These are phyloP conservation scores for Penstemon eatonii DNA, from an alignment of 257 asterid genomes.

Conservation along the genomic window DNA sequence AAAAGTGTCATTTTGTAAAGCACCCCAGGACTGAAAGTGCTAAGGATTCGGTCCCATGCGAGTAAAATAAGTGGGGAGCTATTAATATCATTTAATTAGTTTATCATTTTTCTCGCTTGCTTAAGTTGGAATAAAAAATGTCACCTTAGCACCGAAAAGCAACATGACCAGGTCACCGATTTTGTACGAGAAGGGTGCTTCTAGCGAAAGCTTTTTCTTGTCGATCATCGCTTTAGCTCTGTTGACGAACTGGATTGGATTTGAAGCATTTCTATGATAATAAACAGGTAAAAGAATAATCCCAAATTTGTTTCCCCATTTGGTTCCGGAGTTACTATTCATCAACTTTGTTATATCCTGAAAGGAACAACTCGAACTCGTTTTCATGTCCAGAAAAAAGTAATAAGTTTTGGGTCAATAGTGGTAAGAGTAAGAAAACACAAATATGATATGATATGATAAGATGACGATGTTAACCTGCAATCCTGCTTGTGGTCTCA, in stretches of 20 bases:
- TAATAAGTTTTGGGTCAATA: not conserved
- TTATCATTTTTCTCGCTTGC: too few species aligned
- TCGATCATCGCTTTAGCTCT: conserved; percentile 77
- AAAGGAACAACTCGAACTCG: not conserved
- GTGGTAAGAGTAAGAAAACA: not conserved
- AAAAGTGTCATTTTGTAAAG: too few species aligned
- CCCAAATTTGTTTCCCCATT: conserved; percentile 78
- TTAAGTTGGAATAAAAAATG: not conserved
- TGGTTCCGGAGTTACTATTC: conserved; percentile 29
- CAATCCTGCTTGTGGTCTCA: conserved; percentile 64
- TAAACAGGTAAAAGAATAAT: conserved; percentile 62
- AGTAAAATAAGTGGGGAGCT: too few species aligned
- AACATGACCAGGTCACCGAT: conserved; percentile 43
- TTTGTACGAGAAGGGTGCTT: conserved; percentile 65
- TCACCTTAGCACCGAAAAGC: conserved; percentile 62
- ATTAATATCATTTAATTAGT: too few species aligned
- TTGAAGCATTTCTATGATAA: conserved; percentile 41
- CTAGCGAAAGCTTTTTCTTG: conserved; percentile 72
- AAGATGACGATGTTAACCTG: conserved; percentile 44
- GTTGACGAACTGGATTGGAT: conserved; percentile 60
- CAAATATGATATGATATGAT: too few species aligned
- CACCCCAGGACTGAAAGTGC: too few species aligned
- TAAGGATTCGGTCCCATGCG: too few species aligned
- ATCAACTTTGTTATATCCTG: conserved; percentile 59
- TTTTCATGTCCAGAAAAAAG: not conserved